Evolutionary conservation across 139 green algal species (phyloP).

Genomic region (Pseudopediastrum boryanum): DNA sequence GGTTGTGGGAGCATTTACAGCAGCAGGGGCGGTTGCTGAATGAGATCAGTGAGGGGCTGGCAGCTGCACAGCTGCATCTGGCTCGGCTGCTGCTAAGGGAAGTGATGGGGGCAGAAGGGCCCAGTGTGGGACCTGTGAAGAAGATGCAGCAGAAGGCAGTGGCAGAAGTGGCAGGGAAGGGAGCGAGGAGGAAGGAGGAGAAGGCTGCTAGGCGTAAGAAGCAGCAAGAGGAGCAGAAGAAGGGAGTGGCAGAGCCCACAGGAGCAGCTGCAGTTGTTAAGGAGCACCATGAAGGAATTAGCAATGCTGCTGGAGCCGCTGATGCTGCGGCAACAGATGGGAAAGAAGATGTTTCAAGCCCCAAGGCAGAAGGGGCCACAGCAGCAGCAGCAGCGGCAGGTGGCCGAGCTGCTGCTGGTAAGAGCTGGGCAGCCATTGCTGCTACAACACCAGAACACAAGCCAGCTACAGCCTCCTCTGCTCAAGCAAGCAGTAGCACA

Average conservation of each 20-base stretch:
- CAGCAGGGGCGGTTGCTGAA: not conserved
- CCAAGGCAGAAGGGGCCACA: too few species aligned
- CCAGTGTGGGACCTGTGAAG: not conserved
- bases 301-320: not conserved
- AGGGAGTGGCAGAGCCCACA: not conserved
- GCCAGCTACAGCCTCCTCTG: not conserved
- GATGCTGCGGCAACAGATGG: not conserved
- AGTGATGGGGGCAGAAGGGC: not conserved
- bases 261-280: not conserved
- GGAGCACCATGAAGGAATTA: too few species aligned
- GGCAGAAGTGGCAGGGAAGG: not conserved
- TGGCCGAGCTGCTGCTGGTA: not conserved
- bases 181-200: constrained; percentile 2
- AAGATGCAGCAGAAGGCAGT: constrained; percentile 11
- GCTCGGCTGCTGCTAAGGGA: constrained; percentile 4
- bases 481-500: not conserved
- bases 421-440: constrained; percentile 21
- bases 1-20: constrained; percentile 10
- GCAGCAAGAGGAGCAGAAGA: constrained; percentile 17
- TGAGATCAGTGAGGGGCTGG: constrained; percentile 13
- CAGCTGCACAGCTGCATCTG: constrained; percentile 11
- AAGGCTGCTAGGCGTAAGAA: too few species aligned
- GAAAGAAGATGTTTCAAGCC: too few species aligned
- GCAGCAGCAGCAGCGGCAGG: too few species aligned
- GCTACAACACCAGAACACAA: not conserved